Base-by-base conservation (phyloP, 2,329 filamentous ascomycete genomes). In the Cercospora nicotianae region DNA sequence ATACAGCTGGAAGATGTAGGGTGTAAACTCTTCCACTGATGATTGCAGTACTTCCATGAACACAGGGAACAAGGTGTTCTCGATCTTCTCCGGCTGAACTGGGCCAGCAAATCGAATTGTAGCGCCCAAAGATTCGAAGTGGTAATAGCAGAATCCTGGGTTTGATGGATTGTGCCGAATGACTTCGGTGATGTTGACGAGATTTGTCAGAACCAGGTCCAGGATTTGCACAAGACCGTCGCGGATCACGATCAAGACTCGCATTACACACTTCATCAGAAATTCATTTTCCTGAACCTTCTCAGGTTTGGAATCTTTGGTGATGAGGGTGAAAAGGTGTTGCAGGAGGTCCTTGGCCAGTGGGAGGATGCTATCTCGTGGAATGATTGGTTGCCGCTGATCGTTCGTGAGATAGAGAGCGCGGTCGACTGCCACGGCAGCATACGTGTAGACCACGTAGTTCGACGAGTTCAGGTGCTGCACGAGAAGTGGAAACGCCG, bases 201-300 rank as follows among this genome's bases (percentile, higher is more conserved):
- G 87, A 78, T 96, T 93, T 63, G 88, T 87, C 63, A 98, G 83
- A n/a, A 96, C 88, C 72, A 86, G 87, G 73, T 97, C 92, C 5
- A 90, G 85, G 60, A 95, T 89, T 1, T 89, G 86, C 2, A 89
- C 81, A 13, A 94, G 88, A 30, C 89, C 91, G 59, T 97, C 94
- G 77, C 91, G 92, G 79, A 98, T 91, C 71, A 98, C 94, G 72
- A 99, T 93, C 69, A 99, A 84, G 12, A 99, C 94, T 74, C 95
- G 89, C 95, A 99, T 99, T 66, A 97, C 93, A 76, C 95, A 99
- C 75, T 93, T 92, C 94, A 99, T 98, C 76, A 99, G 80, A 79
- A 98, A 99, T 78, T 99, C 95, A 77, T 99, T 99, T 81, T 99
- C 95, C 77, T 99, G 95, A 69, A 99, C 89, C 84, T 98, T 99